These are phyloP conservation scores for Lactarius quietus DNA, from an alignment of 768 basidiomycete species.

Conservation along the genomic window DNA sequence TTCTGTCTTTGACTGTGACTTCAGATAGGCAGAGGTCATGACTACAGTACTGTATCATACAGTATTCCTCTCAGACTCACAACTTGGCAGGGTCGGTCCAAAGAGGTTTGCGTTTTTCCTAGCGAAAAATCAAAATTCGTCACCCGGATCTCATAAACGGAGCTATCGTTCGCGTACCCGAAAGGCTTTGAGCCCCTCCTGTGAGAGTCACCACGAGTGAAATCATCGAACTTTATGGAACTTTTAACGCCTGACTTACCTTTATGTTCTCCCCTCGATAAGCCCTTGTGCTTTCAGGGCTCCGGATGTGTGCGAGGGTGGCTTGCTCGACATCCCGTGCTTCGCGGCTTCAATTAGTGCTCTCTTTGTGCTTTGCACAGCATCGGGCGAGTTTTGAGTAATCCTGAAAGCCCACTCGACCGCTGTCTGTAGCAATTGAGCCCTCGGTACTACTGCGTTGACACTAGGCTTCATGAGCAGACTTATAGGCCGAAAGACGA, in stretches of 20 bases:
- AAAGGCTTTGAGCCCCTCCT: conserved; percentile 75
- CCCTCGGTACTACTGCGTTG: conserved; percentile 60
- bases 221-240: not conserved
- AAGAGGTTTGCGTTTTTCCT: conserved; percentile 45
- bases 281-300: conserved; percentile 47
- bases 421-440: conserved; percentile 57
- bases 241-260: conserved; percentile 36
- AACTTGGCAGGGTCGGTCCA: conserved; percentile 61
- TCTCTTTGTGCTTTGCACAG: conserved; percentile 73
- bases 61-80: conserved; percentile 26
- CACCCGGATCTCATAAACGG: not conserved
- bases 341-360: conserved; percentile 54
- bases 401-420: conserved; percentile 59
- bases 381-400: conserved; percentile 66
- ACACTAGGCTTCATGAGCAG: conserved; percentile 44
- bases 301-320: conserved; percentile 43
- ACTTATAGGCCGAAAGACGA: conserved; percentile 9
- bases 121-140: not conserved
- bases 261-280: conserved; percentile 68
- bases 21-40: too few species aligned
- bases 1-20: too few species aligned
- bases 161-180: conserved; percentile 43
- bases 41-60: not conserved
- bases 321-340: conserved; percentile 49
- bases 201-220: not conserved